A percentile compares a stretch with the other conserved stretches of the same genome.
Evolutionary conservation across 495 filamentous ascomycete species (phyloP).

Genomic region (Choiromyces venosus): DNA sequence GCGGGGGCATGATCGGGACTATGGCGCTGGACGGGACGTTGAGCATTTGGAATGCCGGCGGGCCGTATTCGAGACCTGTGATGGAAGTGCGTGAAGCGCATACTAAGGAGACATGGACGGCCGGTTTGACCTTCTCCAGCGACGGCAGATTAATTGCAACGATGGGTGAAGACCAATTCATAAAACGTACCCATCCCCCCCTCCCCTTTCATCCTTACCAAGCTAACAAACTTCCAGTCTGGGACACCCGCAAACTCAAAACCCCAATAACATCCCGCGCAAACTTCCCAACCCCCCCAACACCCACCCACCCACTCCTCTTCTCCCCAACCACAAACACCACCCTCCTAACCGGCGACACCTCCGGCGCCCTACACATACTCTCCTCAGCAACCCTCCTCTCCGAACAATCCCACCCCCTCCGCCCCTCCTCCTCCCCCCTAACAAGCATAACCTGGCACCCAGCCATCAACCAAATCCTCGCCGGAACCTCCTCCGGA

Average conservation of each 20-base stretch:
- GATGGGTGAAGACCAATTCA: constrained; percentile 72
- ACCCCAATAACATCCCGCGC: constrained; percentile 70
- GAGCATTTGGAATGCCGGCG: constrained; percentile 86
- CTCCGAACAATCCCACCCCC: constrained; percentile 74
- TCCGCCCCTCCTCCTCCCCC: constrained; percentile 72
- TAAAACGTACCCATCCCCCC: constrained; percentile 43
- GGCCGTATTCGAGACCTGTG: constrained; percentile 77
- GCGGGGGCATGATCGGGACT: constrained; percentile 77
- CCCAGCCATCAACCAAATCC: constrained; percentile 87
- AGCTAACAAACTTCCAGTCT: constrained; percentile 52
- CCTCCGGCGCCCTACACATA: constrained; percentile 81
- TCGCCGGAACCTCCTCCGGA: constrained; percentile 85
- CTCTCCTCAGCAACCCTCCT: constrained; percentile 83
- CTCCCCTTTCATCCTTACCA: neutral
- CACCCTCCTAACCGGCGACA: constrained; percentile 82
- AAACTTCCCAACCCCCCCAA: constrained; percentile 73
- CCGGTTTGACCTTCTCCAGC: constrained; percentile 82
- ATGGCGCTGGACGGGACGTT: constrained; percentile 85
- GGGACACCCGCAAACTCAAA: constrained; percentile 97
- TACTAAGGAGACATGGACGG: constrained; percentile 78
- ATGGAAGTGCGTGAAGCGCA: constrained; percentile 85
- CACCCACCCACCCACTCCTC: constrained; percentile 73
- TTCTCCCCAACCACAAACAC: constrained; percentile 73
- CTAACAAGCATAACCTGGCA: constrained; percentile 88
- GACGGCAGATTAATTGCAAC: constrained; percentile 88